Evolutionary conservation across 345 rosid species (phyloP).

Genomic region (Microthlaspi erraticum): DNA sequence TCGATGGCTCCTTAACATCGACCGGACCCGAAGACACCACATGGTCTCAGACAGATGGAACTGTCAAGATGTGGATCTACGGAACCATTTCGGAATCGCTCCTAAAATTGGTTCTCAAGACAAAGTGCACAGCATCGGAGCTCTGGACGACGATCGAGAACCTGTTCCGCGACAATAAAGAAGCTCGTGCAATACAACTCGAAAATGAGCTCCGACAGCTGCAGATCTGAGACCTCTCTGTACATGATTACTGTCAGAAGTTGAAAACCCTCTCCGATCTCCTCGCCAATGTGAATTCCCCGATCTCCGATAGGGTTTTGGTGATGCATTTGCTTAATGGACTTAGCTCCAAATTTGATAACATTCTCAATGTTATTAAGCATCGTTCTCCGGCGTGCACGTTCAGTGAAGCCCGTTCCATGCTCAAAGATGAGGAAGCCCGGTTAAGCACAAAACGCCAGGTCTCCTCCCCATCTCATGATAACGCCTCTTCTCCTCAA

Average conservation of each 20-base stretch:
- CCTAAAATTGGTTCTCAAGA: neutral
- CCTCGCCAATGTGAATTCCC: no score
- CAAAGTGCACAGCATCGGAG: neutral
- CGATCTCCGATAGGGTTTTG: no score
- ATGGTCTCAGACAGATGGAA: neutral
- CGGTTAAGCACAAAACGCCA: no score
- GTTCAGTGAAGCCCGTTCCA: neutral
- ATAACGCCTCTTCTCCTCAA: no score
- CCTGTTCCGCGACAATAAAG: neutral
- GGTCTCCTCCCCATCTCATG: no score
- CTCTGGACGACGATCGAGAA: neutral
- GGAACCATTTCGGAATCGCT: neutral
- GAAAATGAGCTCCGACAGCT: no score
- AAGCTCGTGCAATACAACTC: neutral
- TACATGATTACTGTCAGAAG: no score
- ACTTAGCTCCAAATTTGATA: no score
- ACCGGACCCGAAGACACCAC: no score
- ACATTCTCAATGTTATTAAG: neutral
- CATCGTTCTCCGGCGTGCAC: neutral
- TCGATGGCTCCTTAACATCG: neutral
- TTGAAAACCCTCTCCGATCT: neutral
- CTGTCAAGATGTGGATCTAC: neutral
- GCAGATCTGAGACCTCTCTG: no score
- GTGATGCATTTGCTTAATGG: no score
- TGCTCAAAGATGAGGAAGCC: neutral